Evolutionary conservation across 75 land plant genomes (phyloP).

Genomic region (Isoetes taiwanensis): DNA sequence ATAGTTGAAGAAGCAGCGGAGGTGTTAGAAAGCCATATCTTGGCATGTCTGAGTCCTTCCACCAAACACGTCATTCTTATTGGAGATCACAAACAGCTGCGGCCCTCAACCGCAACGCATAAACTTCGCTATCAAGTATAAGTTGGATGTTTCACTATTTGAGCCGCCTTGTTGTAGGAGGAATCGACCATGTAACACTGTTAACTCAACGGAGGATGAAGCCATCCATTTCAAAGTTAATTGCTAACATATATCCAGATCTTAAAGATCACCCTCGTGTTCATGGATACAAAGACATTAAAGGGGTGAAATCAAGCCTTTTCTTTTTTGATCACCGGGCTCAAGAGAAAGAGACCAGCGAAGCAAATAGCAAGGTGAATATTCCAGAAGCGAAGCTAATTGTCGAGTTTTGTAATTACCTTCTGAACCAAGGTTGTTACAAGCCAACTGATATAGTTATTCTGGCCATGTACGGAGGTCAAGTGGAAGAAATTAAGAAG

Average conservation of each 20-base stretch:
- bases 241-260: slow-evolving; percentile 12
- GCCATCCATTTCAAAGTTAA: slow-evolving; percentile 12
- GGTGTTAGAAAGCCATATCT: slow-evolving; percentile 27
- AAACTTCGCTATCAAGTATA: slow-evolving; percentile 13
- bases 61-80: slow-evolving; percentile 28
- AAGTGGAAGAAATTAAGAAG: background rate
- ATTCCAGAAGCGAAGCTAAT: slow-evolving; percentile 10
- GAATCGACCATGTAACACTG: slow-evolving; percentile 14
- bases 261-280: slow-evolving; percentile 17
- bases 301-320: slow-evolving; percentile 9
- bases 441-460: slow-evolving; percentile 6
- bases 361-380: slow-evolving; percentile 10
- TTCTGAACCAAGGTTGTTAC: slow-evolving; percentile 11
- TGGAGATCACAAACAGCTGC: slow-evolving; percentile 33
- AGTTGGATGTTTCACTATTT: slow-evolving; percentile 22
- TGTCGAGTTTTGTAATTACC: slow-evolving; percentile 14
- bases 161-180: slow-evolving; percentile 16
- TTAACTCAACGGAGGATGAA: slow-evolving; percentile 17
- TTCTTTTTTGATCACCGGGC: slow-evolving; percentile 12
- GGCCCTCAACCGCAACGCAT: slow-evolving; percentile 19
- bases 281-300: background rate
- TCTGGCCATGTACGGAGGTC: slow-evolving; percentile 14
- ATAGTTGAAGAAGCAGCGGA: slow-evolving; percentile 40
- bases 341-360: background rate
- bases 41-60: slow-evolving; percentile 23